Evolutionary conservation across 305 asterid species (phyloP), one percentile per base, ranked within the genome.

Genomic region (Fraxinus angustifolia): DNA sequence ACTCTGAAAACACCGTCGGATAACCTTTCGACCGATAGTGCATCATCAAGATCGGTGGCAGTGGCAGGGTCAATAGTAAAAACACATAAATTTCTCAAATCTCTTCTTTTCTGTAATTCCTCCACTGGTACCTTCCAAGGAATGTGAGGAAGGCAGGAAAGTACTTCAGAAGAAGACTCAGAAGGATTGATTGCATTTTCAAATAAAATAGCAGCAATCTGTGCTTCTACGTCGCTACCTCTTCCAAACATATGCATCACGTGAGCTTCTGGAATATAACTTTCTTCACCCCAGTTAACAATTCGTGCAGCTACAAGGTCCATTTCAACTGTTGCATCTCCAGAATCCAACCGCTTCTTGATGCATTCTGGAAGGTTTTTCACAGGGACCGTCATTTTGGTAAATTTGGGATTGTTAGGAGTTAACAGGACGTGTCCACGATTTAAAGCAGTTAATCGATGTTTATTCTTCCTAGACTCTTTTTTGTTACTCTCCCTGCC

Each of bases 41-140:
- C 98, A 90, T 95, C 99, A 85, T 95, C 98, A 77, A 94, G 95
- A 85, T 92, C 97, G 23, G 88, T 87, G 81, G 98, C 97, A 77
- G 85, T 90, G 2, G 89, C 83, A 82, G 99, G 98, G 86, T 94
- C 99, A 40, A 95, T 89, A n/a, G 98, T 91, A 81, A 95, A 92
- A 75, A 92, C 78, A 73, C 98, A 94, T 80, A 80, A 72, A 75
- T 91, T 81, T 84, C 97, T 90, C 33, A 94, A 76, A 70, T 94
- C 98, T 80, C 79, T 88, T 88, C 99, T 85, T 77, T 83, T 75
- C 38, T 83, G 68, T 74, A 88, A 58, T 84, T 92, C 99, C 84
- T 91, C 89, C 14, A 8, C 83, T 7, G 99, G 97, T 70, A 94
- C 48, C 85, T 83, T 85, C 97, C 93, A 90, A 19, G 97, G 91